Evolutionary conservation across 352 stramenopile species (phyloP).

Genomic region (Phytophthora citrophthora): DNA sequence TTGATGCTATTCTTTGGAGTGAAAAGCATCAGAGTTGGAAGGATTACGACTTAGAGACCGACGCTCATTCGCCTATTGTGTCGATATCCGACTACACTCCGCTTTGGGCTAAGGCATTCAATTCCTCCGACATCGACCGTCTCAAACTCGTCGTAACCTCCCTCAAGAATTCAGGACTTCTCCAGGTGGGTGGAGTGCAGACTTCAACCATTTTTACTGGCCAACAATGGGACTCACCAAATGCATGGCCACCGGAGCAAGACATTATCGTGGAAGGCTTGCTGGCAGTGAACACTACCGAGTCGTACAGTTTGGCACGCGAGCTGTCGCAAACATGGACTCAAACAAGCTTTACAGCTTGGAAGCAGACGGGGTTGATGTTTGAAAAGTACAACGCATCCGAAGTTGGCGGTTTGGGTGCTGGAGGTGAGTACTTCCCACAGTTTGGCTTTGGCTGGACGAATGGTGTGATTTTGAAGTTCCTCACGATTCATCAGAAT

Average conservation of each 20-base stretch:
- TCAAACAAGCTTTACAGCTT: constrained; percentile 64
- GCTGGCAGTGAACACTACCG: constrained; percentile 49
- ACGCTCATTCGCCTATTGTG: constrained; percentile 48
- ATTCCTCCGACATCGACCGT: constrained; percentile 49
- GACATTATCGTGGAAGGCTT: constrained; percentile 86
- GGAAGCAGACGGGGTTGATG: constrained; percentile 78
- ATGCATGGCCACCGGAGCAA: constrained; percentile 87
- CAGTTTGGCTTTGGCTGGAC: constrained; percentile 91
- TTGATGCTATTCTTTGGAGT: constrained; percentile 79
- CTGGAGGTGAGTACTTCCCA: constrained; percentile 88
- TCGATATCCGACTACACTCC: constrained; percentile 79
- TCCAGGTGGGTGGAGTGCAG: constrained; percentile 70
- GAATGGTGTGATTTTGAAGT: constrained; percentile 89
- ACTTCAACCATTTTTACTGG: constrained; percentile 77
- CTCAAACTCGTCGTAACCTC: constrained; percentile 53
- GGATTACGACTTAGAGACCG: constrained; percentile 69
- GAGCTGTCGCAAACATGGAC: constrained; percentile 71
- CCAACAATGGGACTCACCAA: constrained; percentile 89
- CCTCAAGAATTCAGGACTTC: constrained; percentile 60
- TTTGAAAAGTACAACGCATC: constrained; percentile 91
- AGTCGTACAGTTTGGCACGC: constrained; percentile 58
- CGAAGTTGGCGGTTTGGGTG: constrained; percentile 64
- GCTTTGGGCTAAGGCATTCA: constrained; percentile 79
- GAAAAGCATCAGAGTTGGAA: constrained; percentile 63
- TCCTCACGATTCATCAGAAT: constrained; percentile 81